Base-by-base conservation (phyloP, 2,329 filamentous ascomycete genomes). In the Bertia moriformis region DNA sequence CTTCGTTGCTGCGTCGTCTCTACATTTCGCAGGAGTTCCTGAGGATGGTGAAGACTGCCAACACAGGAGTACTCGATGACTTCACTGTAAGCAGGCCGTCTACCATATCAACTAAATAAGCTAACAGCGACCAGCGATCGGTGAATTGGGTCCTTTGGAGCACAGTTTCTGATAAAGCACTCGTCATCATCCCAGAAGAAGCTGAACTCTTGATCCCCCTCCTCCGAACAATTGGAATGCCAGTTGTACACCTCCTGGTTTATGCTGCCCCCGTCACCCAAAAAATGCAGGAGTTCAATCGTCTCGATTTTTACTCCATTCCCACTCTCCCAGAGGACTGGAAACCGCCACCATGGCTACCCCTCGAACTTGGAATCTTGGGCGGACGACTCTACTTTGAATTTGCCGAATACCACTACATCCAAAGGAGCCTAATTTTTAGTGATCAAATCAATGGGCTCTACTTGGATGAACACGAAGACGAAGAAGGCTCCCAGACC, bases 111-210 rank as follows among this genome's bases (percentile, higher is more conserved):
- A n/a, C n/a, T n/a, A n/a, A n/a, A n/a, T n/a, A n/a, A n/a, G n/a
- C n/a, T n/a, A n/a, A n/a, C n/a, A n/a, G n/a, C n/a, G n/a, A 39
- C 19, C 41, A 57, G 45, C 58, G 63, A 1, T 60, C 68, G 0
- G 69, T 78, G 0, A 68, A 75, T 19, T 83, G 74, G 75, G 48
- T 83, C 2, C 51, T 83, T 0, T 79, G 68, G 66, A 71, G 65
- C 42, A 46, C 46, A 0, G n/a, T 46, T 0, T 55, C 57, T 0
- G 48, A 69, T 4, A 65, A 59, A 0, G 77, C 66, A 0, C 44
- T 83, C 0, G 50, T 83, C 2, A 48, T 83, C 2, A 73, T 71
- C 19, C 71, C 75, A 0, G 77, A 83, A 45, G 78, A 83, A 49
- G 73, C 67, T 0, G 72, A 83, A 40, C 37, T 48, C 0, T 44